These are phyloP conservation scores for Auriculariales sp. DNA, from an alignment of 768 basidiomycete species.

Conservation along the genomic window DNA sequence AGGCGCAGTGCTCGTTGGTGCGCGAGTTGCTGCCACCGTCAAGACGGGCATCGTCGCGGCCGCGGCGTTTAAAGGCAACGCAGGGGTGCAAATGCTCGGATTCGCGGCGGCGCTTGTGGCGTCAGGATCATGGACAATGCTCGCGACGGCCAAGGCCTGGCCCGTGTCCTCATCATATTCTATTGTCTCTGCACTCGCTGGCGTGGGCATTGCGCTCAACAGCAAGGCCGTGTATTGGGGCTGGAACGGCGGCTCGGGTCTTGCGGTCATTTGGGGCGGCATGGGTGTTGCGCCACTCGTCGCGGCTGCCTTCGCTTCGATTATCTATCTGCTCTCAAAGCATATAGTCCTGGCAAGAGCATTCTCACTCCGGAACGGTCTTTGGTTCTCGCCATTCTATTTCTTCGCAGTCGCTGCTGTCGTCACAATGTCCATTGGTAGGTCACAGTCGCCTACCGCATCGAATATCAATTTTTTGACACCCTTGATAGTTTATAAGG, in stretches of 20 bases:
- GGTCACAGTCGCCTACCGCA: not conserved
- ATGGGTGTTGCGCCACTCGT: constrained; percentile 15
- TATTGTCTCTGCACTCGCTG: constrained; percentile 25
- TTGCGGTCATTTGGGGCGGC: constrained; percentile 21
- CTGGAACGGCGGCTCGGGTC: constrained; percentile 25
- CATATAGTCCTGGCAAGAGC: constrained; percentile 15
- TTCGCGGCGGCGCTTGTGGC: constrained; percentile 22
- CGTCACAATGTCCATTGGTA: constrained; percentile 22
- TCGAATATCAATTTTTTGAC: not conserved
- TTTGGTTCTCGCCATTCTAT: constrained; percentile 18
- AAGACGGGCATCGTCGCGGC: constrained; percentile 25
- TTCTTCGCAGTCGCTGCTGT: constrained; percentile 18
- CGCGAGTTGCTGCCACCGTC: constrained; percentile 23
- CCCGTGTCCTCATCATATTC: constrained; percentile 27
- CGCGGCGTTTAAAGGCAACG: constrained; percentile 18
- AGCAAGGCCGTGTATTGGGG: constrained; percentile 25
- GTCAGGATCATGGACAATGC: constrained; percentile 13
- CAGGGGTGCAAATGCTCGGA: constrained; percentile 23
- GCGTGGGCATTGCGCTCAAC: constrained; percentile 24
- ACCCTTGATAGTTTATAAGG: constrained; percentile 18
- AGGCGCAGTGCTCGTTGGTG: constrained; percentile 23
- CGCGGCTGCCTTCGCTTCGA: constrained; percentile 20
- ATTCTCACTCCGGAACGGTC: constrained; percentile 8
- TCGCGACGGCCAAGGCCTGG: constrained; percentile 20
- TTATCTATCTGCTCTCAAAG: constrained; percentile 19